Base-by-base conservation (phyloP, 768 basidiomycete species). In the Amanita pallidorosea region DNA sequence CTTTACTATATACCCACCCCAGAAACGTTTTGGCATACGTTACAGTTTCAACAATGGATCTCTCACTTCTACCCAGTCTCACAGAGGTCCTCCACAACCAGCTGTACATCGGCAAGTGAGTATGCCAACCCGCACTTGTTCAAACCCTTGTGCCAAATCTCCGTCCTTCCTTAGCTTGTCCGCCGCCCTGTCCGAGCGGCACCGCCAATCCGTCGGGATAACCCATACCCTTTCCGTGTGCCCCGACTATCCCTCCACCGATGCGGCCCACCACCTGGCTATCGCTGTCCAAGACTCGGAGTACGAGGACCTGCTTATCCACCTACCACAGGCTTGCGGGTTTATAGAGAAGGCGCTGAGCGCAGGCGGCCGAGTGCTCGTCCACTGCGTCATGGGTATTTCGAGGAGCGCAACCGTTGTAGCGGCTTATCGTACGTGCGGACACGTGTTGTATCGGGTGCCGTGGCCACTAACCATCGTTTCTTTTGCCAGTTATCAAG, bases 361-460 rank as follows among this genome's bases (percentile, higher is more conserved):
- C 7, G 35, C 59, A 1, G 73, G 74, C 22, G 83, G 83, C 0
- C 71, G 67, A 42, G 76, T 86, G 5, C 72, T 88, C 8, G 80
- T 87, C 12, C 85, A 88, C 54, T 87, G 85, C 59, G 68, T 80
- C 8, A 82, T 85, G 77, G 86, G 85, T 5, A 65, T 87, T 7
- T 88, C 82, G 0, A 70, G 85, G 54, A 85, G 83, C 55, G 68
- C 77, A 35, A 79, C 84, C 7, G 74, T 77, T 22, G 68, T 80
- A 22, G 74, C 73, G 45, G 79, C 77, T 13, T 81, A 74, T 59
- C 60, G 75, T 79, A 60, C 64, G 76, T 69, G 34, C 1, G 15
- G n/a, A 40, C n/a, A 49, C 18, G 2, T 9, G 23, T 47, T 31
- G 22, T 35, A 38, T 11, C 44, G 78, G 6, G 78, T 81, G 18